Base-by-base conservation (phyloP, 225 moss, liverwort and hornwort genomes). In the Rhytidiadelphus loreus region DNA sequence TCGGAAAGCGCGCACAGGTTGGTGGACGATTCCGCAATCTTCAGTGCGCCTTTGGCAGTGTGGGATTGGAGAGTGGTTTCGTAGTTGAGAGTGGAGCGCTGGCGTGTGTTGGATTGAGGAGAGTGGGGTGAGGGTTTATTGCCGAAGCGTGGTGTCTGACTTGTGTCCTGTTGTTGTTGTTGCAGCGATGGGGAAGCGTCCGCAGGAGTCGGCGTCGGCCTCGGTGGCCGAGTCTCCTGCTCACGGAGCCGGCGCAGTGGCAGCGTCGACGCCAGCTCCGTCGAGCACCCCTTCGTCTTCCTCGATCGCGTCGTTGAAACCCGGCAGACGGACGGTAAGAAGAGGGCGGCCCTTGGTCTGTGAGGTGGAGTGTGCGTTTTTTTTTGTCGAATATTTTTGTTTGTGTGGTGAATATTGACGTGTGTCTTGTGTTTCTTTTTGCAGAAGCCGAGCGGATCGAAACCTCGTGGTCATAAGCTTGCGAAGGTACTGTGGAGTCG, bases 1-100 rank as follows among this genome's bases (percentile, higher is more conserved):
- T 25, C 95, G 97, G 70, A 97, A 97, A 83, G 95, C 97, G 79
- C 94, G 97, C 87, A 96, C 97, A 92, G 97, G 97, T 97, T 80
- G 82, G 90, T 89, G 41, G 19, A 25, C 23, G 62, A 35, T 85
- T 58, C 8, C 23, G 68, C 48, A 43, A 22, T 22, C 5, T 43
- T 25, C 30, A 19, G 21, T 74, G 33, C 13, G 37, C 30, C 19
- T n/a, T 23, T 57, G 39, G 2, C 9, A 50, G 32, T 41, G 11
- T 11, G 9, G 32, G 61, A 57, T 68, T 78, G 19, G 44, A 2
- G 68, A 28, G 61, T 41, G 64, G 35, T 72, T 30, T 17, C 32
- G 25, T 24, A 20, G 52, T 43, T 32, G 80, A 53, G 87, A 73
- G 43, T 44, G 87, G 26, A 62, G 29, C 30, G 50, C 18, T 56